These are phyloP conservation scores for Nicotiana undulata DNA, from an alignment of 257 asterid genomes.

Conservation along the genomic window DNA sequence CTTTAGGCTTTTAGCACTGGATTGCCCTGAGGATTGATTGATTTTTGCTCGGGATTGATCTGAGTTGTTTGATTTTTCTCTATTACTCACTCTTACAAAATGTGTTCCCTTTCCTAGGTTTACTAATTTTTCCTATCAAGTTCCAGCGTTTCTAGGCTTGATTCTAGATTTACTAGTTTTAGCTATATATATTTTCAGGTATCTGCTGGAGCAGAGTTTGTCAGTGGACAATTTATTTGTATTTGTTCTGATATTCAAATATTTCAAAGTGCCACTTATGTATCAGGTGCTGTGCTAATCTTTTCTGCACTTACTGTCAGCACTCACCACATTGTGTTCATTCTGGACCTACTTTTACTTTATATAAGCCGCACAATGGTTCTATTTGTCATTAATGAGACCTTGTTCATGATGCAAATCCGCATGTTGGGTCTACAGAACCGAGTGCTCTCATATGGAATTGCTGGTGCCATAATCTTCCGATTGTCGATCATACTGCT, in stretches of 20 bases:
- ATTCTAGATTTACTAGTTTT: slow-evolving; percentile 10
- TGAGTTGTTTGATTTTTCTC: not conserved
- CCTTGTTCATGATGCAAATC: slow-evolving; percentile 14
- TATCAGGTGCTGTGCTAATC: slow-evolving; percentile 58
- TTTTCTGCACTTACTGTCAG: not conserved
- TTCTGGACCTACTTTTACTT: slow-evolving; percentile 12
- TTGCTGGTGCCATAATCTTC: slow-evolving; percentile 90
- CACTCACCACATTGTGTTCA: slow-evolving; percentile 6
- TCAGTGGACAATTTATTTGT: slow-evolving; percentile 97
- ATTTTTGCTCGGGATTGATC: not conserved
- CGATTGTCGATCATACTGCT: slow-evolving; percentile 80
- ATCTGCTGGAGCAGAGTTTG: slow-evolving; percentile 91
- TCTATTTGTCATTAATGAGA: not conserved
- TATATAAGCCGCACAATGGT: not conserved
- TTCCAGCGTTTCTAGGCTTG: not conserved
- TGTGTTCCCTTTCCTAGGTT: not conserved
- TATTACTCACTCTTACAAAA: not conserved
- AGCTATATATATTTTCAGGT: slow-evolving; percentile 45
- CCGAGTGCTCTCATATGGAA: slow-evolving; percentile 93
- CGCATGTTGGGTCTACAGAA: slow-evolving; percentile 33
- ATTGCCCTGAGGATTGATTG: not conserved
- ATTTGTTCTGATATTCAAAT: slow-evolving; percentile 86
- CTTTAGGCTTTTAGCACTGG: not conserved
- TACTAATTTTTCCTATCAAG: slow-evolving; percentile 1
- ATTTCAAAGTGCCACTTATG: slow-evolving; percentile 77